These are phyloP conservation scores for Gastrolobium villosum DNA, from an alignment of 306 rosid species.

Conservation along the genomic window DNA sequence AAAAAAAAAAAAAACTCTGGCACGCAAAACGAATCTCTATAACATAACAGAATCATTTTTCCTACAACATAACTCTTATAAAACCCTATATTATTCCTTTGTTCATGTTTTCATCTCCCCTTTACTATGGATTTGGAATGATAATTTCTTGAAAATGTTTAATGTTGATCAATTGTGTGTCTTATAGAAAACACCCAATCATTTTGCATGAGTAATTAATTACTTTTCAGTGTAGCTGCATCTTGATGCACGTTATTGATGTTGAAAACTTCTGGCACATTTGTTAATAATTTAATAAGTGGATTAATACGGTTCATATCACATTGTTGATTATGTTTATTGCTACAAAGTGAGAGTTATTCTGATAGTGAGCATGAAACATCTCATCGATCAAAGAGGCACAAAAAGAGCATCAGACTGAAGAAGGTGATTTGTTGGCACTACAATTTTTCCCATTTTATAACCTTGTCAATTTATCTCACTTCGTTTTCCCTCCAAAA, in stretches of 20 bases:
- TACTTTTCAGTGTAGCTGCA: background rate
- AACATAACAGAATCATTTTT: too few relatives aligned
- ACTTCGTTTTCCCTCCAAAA: constrained; percentile 47
- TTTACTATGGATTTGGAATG: too few relatives aligned
- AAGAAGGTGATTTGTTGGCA: constrained; percentile 70
- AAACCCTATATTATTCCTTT: background rate
- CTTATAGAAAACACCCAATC: background rate
- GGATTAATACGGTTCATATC: constrained; percentile 31
- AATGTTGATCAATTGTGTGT: constrained; percentile 8
- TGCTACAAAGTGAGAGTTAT: constrained; percentile 67
- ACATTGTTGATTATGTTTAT: constrained; percentile 16
- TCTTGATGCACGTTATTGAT: constrained; percentile 20
- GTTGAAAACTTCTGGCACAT: background rate
- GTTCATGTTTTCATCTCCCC: background rate
- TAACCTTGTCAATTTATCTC: constrained; percentile 20
- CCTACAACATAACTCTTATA: too few relatives aligned
- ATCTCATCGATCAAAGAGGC: constrained; percentile 78
- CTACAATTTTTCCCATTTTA: constrained; percentile 26
- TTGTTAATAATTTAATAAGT: constrained; percentile 4
- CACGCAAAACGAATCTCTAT: too few relatives aligned
- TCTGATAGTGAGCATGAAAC: constrained; percentile 78
- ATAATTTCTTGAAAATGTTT: background rate
- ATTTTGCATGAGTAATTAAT: background rate
- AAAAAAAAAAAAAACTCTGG: too few relatives aligned
- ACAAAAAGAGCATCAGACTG: constrained; percentile 74